Evolutionary conservation across 2,329 filamentous ascomycete genomes (phyloP).

Genomic region (Daldinia sp.): DNA sequence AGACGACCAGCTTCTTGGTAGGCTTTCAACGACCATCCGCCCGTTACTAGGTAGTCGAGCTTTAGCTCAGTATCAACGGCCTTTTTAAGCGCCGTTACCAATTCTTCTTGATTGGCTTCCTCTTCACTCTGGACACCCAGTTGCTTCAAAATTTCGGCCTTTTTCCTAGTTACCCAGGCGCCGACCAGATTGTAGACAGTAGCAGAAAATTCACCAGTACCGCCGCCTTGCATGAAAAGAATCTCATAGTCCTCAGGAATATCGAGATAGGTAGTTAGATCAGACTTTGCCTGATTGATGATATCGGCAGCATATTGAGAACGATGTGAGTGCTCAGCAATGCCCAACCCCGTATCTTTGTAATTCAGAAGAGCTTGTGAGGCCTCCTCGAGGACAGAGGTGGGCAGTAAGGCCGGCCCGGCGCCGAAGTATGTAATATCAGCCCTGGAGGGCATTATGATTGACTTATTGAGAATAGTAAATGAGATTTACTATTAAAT

Average conservation of each 20-base stretch:
- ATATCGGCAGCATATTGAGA: constrained; percentile 82
- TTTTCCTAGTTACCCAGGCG: constrained; percentile 81
- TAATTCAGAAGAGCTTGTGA: constrained; percentile 84
- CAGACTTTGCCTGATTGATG: constrained; percentile 80
- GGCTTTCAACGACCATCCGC: constrained; percentile 91
- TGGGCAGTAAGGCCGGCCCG: constrained; percentile 88
- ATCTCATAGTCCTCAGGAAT: constrained; percentile 90
- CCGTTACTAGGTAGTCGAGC: constrained; percentile 91
- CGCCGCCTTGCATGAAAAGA: constrained; percentile 88
- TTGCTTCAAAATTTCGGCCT: constrained; percentile 68
- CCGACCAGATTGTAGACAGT: constrained; percentile 86
- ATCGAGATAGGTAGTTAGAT: constrained; percentile 79
- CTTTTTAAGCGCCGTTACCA: constrained; percentile 70
- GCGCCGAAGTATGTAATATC: constrained; percentile 79
- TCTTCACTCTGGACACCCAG: constrained; percentile 60
- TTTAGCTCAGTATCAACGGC: constrained; percentile 78
- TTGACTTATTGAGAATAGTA: not conserved
- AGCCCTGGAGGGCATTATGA: constrained; percentile 38
- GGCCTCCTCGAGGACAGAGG: constrained; percentile 80
- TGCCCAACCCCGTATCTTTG: constrained; percentile 81
- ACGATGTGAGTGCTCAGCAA: constrained; percentile 92
- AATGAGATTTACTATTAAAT: not conserved
- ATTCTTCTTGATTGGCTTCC: constrained; percentile 64
- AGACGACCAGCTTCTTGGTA: constrained; percentile 84
- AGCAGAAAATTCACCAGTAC: constrained; percentile 86